Evolutionary conservation across 2,329 filamentous ascomycete species (phyloP), one percentile per base, ranked within the genome.

Genomic region (Celoporthe dispersa): DNA sequence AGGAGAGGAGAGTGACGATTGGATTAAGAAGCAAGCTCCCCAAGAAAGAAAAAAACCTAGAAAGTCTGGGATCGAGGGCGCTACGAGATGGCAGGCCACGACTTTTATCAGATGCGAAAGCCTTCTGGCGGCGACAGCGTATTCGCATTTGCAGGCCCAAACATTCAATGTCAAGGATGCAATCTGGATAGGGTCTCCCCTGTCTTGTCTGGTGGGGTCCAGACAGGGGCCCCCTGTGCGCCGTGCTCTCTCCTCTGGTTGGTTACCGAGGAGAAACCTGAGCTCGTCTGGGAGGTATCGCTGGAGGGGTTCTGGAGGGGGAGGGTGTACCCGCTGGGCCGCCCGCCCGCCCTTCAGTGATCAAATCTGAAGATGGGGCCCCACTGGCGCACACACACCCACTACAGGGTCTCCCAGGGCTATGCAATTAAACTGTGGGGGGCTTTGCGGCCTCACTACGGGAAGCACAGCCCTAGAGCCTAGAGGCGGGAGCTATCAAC

Each of bases 31-130:
- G 14, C 53, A 57, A 7, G n/a, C n/a, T n/a, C n/a, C n/a, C n/a
- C 28, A 19, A 19, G 14, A 31, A 31, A 31, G 25, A 9, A 33
- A 6, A 28, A 28, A 5, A 12, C 6, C 12, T 14, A 55, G 12
- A 9, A 55, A 4, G 11, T 2, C 8, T 28, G 11, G 51, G 51
- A 53, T 8, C 12, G 28, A 31, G 28, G 53, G 14, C 14, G 53
- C 25, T 57, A 57, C 53, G 6, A 16, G 53, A 14, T 16, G 53
- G 16, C 28, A 57, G 53, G 25, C 25, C 3, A 31, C 53, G 53
- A 57, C 53, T 57, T 57, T 57, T 57, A 57, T 57, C 53, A 57
- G 25, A 31, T 57, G 53, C 53, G 53, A 55, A 57, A 8, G 22
- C 53, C 28, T 8, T 57, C 28, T 31, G 25, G 25, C 51, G 51